Base-by-base conservation (phyloP, 495 filamentous ascomycete species). In the Daldinia loculata region DNA sequence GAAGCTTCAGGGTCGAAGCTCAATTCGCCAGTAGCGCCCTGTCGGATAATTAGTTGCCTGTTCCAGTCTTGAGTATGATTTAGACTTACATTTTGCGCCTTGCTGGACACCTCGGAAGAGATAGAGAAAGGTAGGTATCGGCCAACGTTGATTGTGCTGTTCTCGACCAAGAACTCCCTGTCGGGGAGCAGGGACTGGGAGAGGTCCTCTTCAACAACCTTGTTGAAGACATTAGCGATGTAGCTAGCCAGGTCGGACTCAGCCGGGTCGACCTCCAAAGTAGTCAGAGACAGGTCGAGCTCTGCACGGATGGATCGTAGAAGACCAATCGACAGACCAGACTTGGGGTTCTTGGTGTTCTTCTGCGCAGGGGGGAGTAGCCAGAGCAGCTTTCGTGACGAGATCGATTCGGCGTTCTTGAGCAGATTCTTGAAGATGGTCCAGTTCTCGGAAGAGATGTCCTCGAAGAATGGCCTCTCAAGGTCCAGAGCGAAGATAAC, bases 1-100 rank as follows among this genome's bases (percentile, higher is more conserved):
- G 82, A 78, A 2, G 76, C 80, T 17, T 84, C 74, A 58, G 43
- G 24, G 69, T 58, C 34, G 56, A 24, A 58, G 56, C 36, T 27
- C 17, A 55, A 17, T 17, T 55, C n/a, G 26, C 43, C 43, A 22
- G 43, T 4, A 48, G 43, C 43, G 43, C 43, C 43, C 43, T 48
- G 19, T 24, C 4, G 9, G 9, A 48, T 48, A 8, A 24, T 48
- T 48, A 48, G 43, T 12, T 24, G 17, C 3, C 19, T 22, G 17
- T 48, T 24, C 19, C 19, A 1, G 4, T 12, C 8, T 24, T 24
- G 43, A 5, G 3, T 0, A 11, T 48, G 19, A 4, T 24, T 4
- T 22, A 48, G 17, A 48, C 43, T 48, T 48, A 48, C 43, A 24
- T 12, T 48, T 22, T 48, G 17, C 6, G 43, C 19, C 43, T 48